Evolutionary conservation across 2,329 filamentous ascomycete genomes (phyloP).

Genomic region (Chaetomium globosum): DNA sequence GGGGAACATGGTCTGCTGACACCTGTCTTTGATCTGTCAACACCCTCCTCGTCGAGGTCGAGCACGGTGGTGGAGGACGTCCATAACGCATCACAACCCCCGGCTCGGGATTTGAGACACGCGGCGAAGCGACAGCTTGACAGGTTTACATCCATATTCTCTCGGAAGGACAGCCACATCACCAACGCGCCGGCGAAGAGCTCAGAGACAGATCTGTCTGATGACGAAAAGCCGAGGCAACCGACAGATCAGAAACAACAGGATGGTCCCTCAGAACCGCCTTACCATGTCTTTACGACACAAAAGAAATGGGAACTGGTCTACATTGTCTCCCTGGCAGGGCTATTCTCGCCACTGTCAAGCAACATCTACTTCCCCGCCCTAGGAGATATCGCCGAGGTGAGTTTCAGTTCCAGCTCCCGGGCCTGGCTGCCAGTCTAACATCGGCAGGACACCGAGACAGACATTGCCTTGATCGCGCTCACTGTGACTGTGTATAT

Average conservation of each 20-base stretch:
- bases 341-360: neutral
- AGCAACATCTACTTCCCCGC: constrained; percentile 8
- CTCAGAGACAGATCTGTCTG: neutral
- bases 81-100: neutral
- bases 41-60: neutral
- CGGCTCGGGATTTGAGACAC: neutral
- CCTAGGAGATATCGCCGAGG: constrained; percentile 1
- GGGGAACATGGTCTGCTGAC: neutral
- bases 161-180: neutral
- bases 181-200: neutral
- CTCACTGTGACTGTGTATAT: constrained; percentile 10
- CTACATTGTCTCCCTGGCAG: constrained; percentile 4
- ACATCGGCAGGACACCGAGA: neutral
- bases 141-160: neutral
- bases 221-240: neutral
- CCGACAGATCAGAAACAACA: neutral
- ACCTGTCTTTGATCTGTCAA: neutral
- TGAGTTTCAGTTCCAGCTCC: neutral
- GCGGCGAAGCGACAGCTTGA: neutral
- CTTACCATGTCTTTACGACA: constrained; percentile 3
- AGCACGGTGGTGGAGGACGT: neutral
- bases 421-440: neutral
- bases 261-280: neutral
- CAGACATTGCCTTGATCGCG: neutral
- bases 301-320: constrained; percentile 6